Conservation (phyloP, 768 basidiomycete species). For the Dentipellis sp. region DNA sequence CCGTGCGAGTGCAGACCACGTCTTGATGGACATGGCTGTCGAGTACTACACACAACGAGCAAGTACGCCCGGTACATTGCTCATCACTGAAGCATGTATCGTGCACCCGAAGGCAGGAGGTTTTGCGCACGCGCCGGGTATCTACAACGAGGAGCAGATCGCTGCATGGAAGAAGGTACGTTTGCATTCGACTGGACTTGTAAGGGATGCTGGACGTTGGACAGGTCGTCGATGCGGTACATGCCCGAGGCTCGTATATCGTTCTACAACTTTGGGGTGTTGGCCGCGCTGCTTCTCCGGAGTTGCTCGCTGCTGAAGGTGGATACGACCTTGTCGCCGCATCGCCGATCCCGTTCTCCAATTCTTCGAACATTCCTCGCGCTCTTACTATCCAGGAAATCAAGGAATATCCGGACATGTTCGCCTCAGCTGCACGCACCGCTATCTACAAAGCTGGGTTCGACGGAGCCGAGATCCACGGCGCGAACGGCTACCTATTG, state of each 20-base stretch:
- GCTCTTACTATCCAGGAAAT: constrained; percentile 15
- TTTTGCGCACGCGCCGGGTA: constrained; percentile 22
- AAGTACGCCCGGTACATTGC: constrained; percentile 6
- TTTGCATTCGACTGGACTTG: no score
- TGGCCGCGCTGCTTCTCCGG: constrained; percentile 18
- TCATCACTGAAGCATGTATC: constrained; percentile 26
- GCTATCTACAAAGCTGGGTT: constrained; percentile 20
- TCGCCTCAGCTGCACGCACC: constrained; percentile 23
- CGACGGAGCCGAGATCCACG: constrained; percentile 21
- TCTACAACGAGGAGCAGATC: constrained; percentile 5
- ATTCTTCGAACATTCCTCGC: constrained; percentile 1
- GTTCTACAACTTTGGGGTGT: constrained; percentile 30
- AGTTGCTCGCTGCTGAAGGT: constrained; percentile 1
- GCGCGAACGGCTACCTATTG: constrained; percentile 22
- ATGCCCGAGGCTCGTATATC: constrained; percentile 25
- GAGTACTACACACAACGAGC: constrained; percentile 9
- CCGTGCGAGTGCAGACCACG: constrained; percentile 9
- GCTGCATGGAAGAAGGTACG: constrained; percentile 2
- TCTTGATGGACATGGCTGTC: constrained; percentile 4
- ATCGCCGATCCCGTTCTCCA: not conserved
- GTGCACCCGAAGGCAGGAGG: constrained; percentile 19
- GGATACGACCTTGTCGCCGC: not conserved
- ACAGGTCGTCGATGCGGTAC: constrained; percentile 25
- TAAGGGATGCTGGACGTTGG: not conserved
- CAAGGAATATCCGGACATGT: constrained; percentile 15